These are phyloP conservation scores for Cerrena zonata DNA, from an alignment of 1,284 basidiomycete genomes.

Conservation along the genomic window DNA sequence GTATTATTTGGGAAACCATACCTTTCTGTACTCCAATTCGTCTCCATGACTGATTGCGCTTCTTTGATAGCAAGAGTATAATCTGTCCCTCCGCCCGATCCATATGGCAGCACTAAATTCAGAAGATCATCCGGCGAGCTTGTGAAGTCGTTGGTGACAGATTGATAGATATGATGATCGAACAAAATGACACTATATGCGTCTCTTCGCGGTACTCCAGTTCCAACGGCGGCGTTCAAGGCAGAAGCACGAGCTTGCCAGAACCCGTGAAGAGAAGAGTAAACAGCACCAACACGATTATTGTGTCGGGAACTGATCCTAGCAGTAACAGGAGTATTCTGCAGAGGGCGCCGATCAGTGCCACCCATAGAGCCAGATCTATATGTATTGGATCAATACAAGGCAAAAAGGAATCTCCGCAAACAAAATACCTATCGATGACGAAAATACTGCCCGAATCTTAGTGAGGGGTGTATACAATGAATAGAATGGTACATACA, in stretches of 20 bases:
- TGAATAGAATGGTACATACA: too few relatives aligned
- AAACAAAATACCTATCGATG: not conserved
- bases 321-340: constrained; percentile 38
- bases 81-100: constrained; percentile 40
- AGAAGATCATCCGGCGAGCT: constrained; percentile 45
- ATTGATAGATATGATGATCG: constrained; percentile 23
- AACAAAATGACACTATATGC: constrained; percentile 57
- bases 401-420: too few relatives aligned
- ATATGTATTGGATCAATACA: too few relatives aligned
- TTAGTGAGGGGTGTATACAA: too few relatives aligned
- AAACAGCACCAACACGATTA: constrained; percentile 55
- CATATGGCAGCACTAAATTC: constrained; percentile 31
- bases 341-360: constrained; percentile 39
- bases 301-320: constrained; percentile 34
- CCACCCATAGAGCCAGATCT: constrained; percentile 50
- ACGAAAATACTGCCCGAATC: not conserved
- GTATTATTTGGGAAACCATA: constrained; percentile 13
- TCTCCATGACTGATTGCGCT: constrained; percentile 38
- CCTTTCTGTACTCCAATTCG: constrained; percentile 54
- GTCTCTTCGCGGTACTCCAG: constrained; percentile 36
- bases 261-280: constrained; percentile 48
- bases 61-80: constrained; percentile 38
- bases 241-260: constrained; percentile 48
- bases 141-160: constrained; percentile 44
- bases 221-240: constrained; percentile 22